Percentiles rank a stretch among this genome's conserved stretches.
These are phyloP conservation scores for Aspergillus ustus DNA, from an alignment of 2,329 filamentous ascomycete genomes.

Conservation along the genomic window DNA sequence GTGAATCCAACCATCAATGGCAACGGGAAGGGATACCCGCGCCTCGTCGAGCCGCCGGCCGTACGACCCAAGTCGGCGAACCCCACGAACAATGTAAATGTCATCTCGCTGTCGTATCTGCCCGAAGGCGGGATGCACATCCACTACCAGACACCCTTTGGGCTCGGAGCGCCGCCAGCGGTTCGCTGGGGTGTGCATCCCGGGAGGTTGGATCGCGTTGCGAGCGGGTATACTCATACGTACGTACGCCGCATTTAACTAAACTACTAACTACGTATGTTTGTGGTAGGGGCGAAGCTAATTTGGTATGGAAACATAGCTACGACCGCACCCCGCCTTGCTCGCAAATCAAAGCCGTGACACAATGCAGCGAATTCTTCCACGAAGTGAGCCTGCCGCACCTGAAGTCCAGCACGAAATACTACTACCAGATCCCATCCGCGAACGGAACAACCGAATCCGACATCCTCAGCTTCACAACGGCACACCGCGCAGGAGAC, in stretches of 20 bases:
- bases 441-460: constrained; percentile 57
- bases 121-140: constrained; percentile 57
- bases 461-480: constrained; percentile 53
- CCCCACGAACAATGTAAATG: constrained; percentile 59
- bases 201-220: constrained; percentile 38
- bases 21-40: constrained; percentile 58
- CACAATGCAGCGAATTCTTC: constrained; percentile 58
- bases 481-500: constrained; percentile 51
- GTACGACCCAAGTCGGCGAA: constrained; percentile 50
- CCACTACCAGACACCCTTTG: constrained; percentile 60
- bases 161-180: constrained; percentile 50
- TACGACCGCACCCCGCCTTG: constrained; percentile 59
- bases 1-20: constrained; percentile 56
- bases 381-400: constrained; percentile 54
- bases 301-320: constrained; percentile 30
- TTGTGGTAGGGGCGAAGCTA: neutral
- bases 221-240: constrained; percentile 48
- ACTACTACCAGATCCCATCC: constrained; percentile 57
- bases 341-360: constrained; percentile 48
- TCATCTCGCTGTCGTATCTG: constrained; percentile 55
- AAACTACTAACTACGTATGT: too few relatives aligned
- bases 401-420: constrained; percentile 51
- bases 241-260: too few relatives aligned
- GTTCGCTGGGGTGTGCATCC: constrained; percentile 51
- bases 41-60: constrained; percentile 56